Base-by-base conservation (phyloP, 768 basidiomycete genomes). In the Boletus huronensis region DNA sequence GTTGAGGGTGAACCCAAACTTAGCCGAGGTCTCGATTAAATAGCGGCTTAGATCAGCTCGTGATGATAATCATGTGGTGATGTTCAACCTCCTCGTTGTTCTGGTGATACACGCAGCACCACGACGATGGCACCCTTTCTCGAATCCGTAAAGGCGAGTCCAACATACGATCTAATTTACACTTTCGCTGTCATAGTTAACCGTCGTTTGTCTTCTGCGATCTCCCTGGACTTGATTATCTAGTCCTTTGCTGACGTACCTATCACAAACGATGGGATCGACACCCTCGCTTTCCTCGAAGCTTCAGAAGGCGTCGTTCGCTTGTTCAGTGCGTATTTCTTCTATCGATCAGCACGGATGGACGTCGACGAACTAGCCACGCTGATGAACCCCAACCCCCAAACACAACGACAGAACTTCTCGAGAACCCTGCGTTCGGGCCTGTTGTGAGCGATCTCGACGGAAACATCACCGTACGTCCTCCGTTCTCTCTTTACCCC, bases 221-320 rank as follows among this genome's bases (percentile, higher is more conserved):
- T 40, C 23, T 34, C 6, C 46, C 32, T 40, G 19, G 29, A 46
- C 17, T 17, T 11, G 14, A 10, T 32, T 17, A 5, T 32, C 45
- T 11, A 98, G 96, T 95, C 92, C n/a, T 99, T 93, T 70, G 84
- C 85, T 62, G 88, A 95, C 71, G 96, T 98, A 38, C 82, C 87
- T 29, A 79, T 92, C 60, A 90, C 87, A 52, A 85, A 92, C 61
- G 81, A 79, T 63, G 96, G 96, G 57, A 83, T 98, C 68, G 87
- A 98, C 70, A 98, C 97, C 16, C 69, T 82, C 42, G 76, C 79
- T 45, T 99, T 98, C 76, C 79, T 95, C 62, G 86, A 96, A 63
- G 97, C 96, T 8, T 78, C 90, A 1, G 80, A 89, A 53, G 96
- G 93, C 36, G 80, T 99, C 43, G 88, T 94, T 55, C 85, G 87